Evolutionary conservation across 805 yeast species (phyloP).

Genomic region (Teunomyces aglyptinius): DNA sequence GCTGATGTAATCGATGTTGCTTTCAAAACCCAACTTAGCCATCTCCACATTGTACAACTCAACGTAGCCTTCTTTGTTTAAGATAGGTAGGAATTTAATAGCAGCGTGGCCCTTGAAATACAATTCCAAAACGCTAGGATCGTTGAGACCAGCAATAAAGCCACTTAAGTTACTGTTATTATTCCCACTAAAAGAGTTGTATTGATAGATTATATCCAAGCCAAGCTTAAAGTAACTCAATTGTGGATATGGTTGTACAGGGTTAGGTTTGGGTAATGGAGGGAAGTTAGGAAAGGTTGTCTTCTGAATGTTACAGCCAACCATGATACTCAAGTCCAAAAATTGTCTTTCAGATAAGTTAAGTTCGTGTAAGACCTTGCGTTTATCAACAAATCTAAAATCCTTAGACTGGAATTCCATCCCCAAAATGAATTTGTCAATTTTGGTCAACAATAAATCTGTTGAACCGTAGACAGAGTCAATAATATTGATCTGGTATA

Average conservation of each 20-base stretch:
- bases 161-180: conserved; percentile 38
- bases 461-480: conserved; percentile 84
- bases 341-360: conserved; percentile 63
- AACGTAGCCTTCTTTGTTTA: conserved; percentile 66
- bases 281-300: conserved; percentile 54
- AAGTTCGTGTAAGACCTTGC: conserved; percentile 58
- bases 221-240: conserved; percentile 40
- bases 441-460: conserved; percentile 63
- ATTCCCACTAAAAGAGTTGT: conserved; percentile 25
- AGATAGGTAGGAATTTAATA: conserved; percentile 69
- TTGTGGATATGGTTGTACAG: conserved; percentile 39
- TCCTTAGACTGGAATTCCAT: conserved; percentile 66
- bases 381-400: conserved; percentile 64
- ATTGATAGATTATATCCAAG: conserved; percentile 38
- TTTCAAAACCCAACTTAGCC: conserved; percentile 29
- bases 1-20: conserved; percentile 16
- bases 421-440: conserved; percentile 70
- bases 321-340: conserved; percentile 70
- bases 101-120: conserved; percentile 71
- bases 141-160: conserved; percentile 45
- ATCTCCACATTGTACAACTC: conserved; percentile 51
- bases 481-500: conserved; percentile 53
- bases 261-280: conserved; percentile 41
- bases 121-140: conserved; percentile 43
- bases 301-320: conserved; percentile 78